Conservation (phyloP, 305 asterid species). For the Striga hermonthica region DNA sequence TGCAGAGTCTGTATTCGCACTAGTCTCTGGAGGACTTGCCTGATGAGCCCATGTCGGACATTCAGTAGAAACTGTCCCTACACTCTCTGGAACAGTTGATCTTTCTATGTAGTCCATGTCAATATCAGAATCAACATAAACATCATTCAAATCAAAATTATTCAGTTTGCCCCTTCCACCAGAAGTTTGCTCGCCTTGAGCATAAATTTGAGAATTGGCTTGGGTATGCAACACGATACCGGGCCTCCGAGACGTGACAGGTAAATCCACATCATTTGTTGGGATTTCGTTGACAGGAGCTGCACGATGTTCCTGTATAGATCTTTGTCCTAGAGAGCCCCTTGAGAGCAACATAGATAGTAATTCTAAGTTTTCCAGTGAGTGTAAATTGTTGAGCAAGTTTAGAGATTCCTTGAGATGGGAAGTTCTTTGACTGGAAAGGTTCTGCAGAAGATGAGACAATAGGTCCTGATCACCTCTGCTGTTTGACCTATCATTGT, state of each 20-base stretch:
- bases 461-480: constrained; percentile 56
- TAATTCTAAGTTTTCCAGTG: constrained; percentile 46
- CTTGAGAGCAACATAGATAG: constrained; percentile 47
- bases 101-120: constrained; percentile 61
- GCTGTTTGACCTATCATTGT: constrained; percentile 40
- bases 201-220: constrained; percentile 46
- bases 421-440: constrained; percentile 48
- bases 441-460: constrained; percentile 71
- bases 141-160: constrained; percentile 70
- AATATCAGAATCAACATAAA: constrained; percentile 70
- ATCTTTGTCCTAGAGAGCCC: constrained; percentile 48
- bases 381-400: constrained; percentile 45
- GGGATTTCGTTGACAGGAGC: constrained; percentile 41
- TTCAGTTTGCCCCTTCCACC: constrained; percentile 60
- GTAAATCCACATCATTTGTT: constrained; percentile 35
- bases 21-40: constrained; percentile 82
- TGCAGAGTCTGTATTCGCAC: constrained; percentile 74
- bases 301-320: constrained; percentile 39
- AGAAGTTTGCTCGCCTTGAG: constrained; percentile 47
- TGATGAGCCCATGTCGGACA: constrained; percentile 69
- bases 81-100: constrained; percentile 45
- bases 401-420: constrained; percentile 48
- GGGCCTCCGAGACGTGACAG: constrained; percentile 46
- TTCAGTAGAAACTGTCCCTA: constrained; percentile 46
- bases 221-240: constrained; percentile 39